A percentile compares a stretch with the other conserved stretches of the same genome.
These are phyloP conservation scores for Antrodiella citrinella DNA, from an alignment of 768 basidiomycete species.

Conservation along the genomic window DNA sequence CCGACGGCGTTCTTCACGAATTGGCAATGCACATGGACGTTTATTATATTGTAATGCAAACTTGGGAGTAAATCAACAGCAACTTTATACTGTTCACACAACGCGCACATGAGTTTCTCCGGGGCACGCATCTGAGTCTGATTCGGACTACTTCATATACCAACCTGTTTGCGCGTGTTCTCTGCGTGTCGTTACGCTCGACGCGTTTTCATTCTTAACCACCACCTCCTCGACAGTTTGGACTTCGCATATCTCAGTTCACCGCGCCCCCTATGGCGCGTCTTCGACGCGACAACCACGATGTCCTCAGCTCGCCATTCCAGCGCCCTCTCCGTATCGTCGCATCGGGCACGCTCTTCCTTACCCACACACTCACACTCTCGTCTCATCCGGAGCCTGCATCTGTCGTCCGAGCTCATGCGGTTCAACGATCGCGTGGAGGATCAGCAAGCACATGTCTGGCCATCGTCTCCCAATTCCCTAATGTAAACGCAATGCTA, in stretches of 20 bases:
- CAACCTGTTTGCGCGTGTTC: neutral
- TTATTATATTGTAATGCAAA: neutral
- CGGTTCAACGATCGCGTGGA: slow-evolving; percentile 58
- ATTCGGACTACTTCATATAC: no score
- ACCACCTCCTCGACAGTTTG: neutral
- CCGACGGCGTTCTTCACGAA: no score
- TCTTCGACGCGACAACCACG: slow-evolving; percentile 20
- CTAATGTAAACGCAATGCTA: slow-evolving; percentile 55
- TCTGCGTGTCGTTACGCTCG: neutral
- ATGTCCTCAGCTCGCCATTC: slow-evolving; percentile 6
- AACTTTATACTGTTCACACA: neutral
- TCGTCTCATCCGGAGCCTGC: slow-evolving; percentile 51
- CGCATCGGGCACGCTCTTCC: slow-evolving; percentile 73
- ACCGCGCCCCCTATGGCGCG: slow-evolving; percentile 17
- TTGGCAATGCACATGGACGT: no score
- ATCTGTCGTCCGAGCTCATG: slow-evolving; percentile 60
- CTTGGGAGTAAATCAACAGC: neutral
- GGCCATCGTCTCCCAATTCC: slow-evolving; percentile 65
- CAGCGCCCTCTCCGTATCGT: slow-evolving; percentile 56
- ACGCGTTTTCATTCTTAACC: neutral
- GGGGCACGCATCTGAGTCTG: no score
- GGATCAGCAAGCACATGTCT: slow-evolving; percentile 68
- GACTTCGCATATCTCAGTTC: neutral
- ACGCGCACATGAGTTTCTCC: no score
- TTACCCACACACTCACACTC: slow-evolving; percentile 63